Conservation (phyloP, 176 grass and related monocot species). For the Cenchrus purpureus region DNA sequence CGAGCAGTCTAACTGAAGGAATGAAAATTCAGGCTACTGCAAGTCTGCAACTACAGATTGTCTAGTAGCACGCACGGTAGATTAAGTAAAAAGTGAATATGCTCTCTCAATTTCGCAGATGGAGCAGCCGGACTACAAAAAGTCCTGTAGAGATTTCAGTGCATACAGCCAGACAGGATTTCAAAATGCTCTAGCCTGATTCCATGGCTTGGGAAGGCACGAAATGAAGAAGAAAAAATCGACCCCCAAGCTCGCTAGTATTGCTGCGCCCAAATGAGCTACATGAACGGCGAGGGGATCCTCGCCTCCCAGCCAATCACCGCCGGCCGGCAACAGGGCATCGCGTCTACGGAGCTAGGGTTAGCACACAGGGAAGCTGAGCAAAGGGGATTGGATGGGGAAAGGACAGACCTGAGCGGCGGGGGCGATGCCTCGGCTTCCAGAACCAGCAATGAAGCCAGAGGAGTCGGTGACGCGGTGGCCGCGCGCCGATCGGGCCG, state of each 20-base stretch:
- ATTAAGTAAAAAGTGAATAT: neutral
- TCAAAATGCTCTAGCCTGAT: neutral
- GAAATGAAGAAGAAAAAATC: neutral
- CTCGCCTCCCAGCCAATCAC: neutral
- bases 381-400: neutral
- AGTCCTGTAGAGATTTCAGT: neutral
- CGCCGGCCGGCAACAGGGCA: neutral
- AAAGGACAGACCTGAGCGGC: neutral
- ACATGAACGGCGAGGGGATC: neutral
- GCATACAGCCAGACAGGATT: neutral
- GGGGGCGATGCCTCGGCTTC: slow-evolving; percentile 1
- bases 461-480: neutral
- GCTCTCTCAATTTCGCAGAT: too few relatives aligned
- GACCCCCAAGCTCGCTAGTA: neutral
- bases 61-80: neutral
- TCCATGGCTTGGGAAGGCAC: neutral
- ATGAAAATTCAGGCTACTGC: neutral
- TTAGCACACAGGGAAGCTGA: neutral
- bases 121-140: neutral
- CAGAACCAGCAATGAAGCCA: neutral
- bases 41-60: neutral
- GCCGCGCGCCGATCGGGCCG: neutral
- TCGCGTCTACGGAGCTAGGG: neutral
- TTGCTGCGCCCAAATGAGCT: neutral
- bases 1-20: neutral